Percentiles rank a stretch among this genome's conserved stretches.
Evolutionary conservation across 768 basidiomycete species (phyloP).

Genomic region (Boletellus ananas): DNA sequence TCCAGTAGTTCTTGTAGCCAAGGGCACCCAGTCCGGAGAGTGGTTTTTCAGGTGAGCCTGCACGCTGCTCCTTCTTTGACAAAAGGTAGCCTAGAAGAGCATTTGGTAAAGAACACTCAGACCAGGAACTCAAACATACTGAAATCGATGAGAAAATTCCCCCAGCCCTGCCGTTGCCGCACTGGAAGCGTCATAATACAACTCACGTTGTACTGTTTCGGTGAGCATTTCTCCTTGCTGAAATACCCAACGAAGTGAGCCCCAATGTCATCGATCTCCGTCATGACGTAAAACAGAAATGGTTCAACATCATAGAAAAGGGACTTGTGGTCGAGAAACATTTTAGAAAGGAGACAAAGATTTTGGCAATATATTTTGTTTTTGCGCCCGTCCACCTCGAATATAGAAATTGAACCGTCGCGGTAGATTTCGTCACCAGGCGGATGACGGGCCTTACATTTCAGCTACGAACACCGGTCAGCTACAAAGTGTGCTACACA

Average conservation of each 20-base stretch:
- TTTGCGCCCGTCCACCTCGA: slow-evolving; percentile 96
- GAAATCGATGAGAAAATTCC: slow-evolving; percentile 95
- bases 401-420: slow-evolving; percentile 83
- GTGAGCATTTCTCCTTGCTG: slow-evolving; percentile 96
- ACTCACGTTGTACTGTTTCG: slow-evolving; percentile 95
- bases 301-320: slow-evolving; percentile 99
- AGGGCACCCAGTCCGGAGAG: slow-evolving; percentile 88
- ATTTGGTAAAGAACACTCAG: slow-evolving; percentile 2
- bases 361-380: slow-evolving; percentile 99
- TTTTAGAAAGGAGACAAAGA: slow-evolving; percentile 93
- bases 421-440: slow-evolving; percentile 98
- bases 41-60: slow-evolving; percentile 95
- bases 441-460: slow-evolving; percentile 93
- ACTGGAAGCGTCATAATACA: slow-evolving; percentile 99
- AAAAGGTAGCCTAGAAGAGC: slow-evolving; percentile 75
- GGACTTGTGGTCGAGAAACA: slow-evolving; percentile 99
- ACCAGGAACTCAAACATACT: slow-evolving; percentile 46
- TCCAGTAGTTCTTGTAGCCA: slow-evolving; percentile 97
- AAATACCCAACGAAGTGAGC: slow-evolving; percentile 98
- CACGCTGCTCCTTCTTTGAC: slow-evolving; percentile 88
- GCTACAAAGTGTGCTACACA: slow-evolving; percentile 1
- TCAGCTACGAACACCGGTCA: slow-evolving; percentile 54
- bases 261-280: slow-evolving; percentile 84
- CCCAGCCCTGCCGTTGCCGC: slow-evolving; percentile 93
- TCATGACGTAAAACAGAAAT: slow-evolving; percentile 97